phyloP scores from a whole-genome alignment of 805 yeast species.

The Starmerella apis region DNA sequence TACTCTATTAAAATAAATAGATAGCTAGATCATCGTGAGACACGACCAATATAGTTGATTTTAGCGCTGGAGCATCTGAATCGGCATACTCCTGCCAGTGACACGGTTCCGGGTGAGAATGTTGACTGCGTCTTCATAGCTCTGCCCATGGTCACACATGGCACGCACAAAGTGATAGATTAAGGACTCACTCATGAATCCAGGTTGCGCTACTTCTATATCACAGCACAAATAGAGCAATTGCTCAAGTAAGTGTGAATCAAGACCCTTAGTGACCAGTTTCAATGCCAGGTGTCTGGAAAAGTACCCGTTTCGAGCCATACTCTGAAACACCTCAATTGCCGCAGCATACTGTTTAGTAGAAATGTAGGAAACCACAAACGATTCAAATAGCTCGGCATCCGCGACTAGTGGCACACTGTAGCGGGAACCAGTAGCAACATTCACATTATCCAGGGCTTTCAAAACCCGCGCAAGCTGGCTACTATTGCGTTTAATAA shows the following conservation, averaged over 20 bases:
- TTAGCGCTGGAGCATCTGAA: background rate
- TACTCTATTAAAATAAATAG: background rate
- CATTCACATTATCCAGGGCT: slow-evolving; percentile 16
- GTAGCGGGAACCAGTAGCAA: background rate
- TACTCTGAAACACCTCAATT: slow-evolving; percentile 6
- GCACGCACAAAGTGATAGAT: slow-evolving; percentile 1
- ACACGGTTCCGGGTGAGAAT: background rate
- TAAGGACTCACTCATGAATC: slow-evolving; percentile 13
- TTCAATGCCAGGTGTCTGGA: slow-evolving; percentile 5
- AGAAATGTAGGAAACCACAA: slow-evolving; percentile 8
- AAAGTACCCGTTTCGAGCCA: slow-evolving; percentile 17
- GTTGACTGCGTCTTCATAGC: background rate
- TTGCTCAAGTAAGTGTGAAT: background rate
- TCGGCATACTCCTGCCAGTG: background rate
- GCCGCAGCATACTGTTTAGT: slow-evolving; percentile 10
- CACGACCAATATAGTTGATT: too few relatives aligned
- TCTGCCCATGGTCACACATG: background rate
- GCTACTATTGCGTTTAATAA: background rate
- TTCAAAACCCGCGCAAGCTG: slow-evolving; percentile 5
- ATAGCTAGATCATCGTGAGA: too few relatives aligned
- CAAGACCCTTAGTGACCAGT: background rate
- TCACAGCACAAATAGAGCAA: slow-evolving; percentile 19
- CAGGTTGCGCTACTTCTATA: slow-evolving; percentile 12
- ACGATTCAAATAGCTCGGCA: background rate
- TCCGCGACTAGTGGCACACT: slow-evolving; percentile 15